Evolutionary conservation across 495 filamentous ascomycete species (phyloP).

Genomic region (Tuber calosporum): DNA sequence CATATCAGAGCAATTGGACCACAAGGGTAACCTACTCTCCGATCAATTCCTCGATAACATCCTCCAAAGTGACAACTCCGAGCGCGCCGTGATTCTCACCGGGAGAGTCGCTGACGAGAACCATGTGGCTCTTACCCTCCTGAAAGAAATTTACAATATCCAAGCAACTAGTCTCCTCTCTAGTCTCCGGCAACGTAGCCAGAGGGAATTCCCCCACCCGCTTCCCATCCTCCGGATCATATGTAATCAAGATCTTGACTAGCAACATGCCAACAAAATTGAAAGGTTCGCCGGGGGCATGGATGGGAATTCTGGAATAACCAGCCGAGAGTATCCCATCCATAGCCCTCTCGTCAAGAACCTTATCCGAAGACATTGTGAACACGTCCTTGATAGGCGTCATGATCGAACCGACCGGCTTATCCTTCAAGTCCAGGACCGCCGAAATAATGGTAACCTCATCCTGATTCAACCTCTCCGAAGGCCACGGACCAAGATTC

Average conservation of each 20-base stretch:
- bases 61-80: constrained; percentile 90
- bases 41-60: constrained; percentile 97
- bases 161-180: constrained; percentile 87
- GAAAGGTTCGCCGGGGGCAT: constrained; percentile 68
- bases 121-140: constrained; percentile 98
- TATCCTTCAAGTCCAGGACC: constrained; percentile 92
- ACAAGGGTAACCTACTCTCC: constrained; percentile 66
- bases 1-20: background rate
- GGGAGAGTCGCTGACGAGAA: constrained; percentile 82
- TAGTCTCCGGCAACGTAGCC: constrained; percentile 88
- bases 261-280: constrained; percentile 97
- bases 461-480: constrained; percentile 87
- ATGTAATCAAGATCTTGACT: constrained; percentile 97
- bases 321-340: constrained; percentile 83
- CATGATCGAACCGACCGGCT: constrained; percentile 91
- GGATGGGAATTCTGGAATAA: constrained; percentile 91
- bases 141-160: constrained; percentile 99
- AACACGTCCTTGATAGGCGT: constrained; percentile 97
- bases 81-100: constrained; percentile 82
- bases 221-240: constrained; percentile 87
- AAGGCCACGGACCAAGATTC: constrained; percentile 69
- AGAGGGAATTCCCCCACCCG: constrained; percentile 81
- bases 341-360: constrained; percentile 88
- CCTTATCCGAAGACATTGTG: constrained; percentile 82
- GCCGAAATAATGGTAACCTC: constrained; percentile 98